A percentile compares a stretch with the other conserved stretches of the same genome.
These are phyloP conservation scores for Drechslera avenae DNA, from an alignment of 2,329 filamentous ascomycete genomes.

Conservation along the genomic window DNA sequence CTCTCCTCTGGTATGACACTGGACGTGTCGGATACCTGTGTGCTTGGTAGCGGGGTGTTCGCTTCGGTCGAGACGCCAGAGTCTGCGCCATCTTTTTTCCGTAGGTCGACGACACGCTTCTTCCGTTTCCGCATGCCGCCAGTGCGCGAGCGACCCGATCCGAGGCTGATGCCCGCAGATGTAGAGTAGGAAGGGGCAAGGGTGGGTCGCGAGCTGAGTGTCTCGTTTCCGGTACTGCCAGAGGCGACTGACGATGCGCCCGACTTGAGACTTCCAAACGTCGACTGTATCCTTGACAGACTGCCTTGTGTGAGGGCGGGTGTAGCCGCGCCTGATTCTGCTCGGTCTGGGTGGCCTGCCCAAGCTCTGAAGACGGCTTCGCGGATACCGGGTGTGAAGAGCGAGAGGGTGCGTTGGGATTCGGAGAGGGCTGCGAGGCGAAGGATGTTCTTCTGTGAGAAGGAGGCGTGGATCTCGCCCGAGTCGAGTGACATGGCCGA, in stretches of 20 bases:
- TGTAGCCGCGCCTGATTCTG: constrained; percentile 58
- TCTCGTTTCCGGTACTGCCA: constrained; percentile 55
- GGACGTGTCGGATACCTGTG: constrained; percentile 63
- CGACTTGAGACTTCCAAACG: constrained; percentile 55
- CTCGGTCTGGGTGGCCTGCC: constrained; percentile 76
- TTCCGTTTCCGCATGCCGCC: constrained; percentile 76
- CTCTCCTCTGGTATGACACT: constrained; percentile 44
- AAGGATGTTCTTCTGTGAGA: constrained; percentile 92
- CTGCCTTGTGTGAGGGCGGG: constrained; percentile 52
- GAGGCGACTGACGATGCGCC: constrained; percentile 42
- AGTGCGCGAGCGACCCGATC: constrained; percentile 64
- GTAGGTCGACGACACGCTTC: constrained; percentile 79
- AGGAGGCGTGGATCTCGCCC: constrained; percentile 82
- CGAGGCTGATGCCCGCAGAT: constrained; percentile 65
- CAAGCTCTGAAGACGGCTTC: constrained; percentile 93
- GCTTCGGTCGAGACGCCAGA: constrained; percentile 59
- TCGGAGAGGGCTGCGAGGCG: constrained; percentile 82
- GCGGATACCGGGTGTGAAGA: constrained; percentile 88
- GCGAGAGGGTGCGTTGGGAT: constrained; percentile 85
- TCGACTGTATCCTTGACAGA: constrained; percentile 54
- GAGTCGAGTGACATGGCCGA: constrained; percentile 79
- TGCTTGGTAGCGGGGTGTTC: constrained; percentile 56
- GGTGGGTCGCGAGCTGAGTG: constrained; percentile 68
- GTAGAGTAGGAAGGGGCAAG: constrained; percentile 64
- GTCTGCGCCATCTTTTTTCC: constrained; percentile 61